These are phyloP conservation scores for Stagonosporopsis vannaccii DNA, from an alignment of 2,329 filamentous ascomycete species.

Conservation along the genomic window DNA sequence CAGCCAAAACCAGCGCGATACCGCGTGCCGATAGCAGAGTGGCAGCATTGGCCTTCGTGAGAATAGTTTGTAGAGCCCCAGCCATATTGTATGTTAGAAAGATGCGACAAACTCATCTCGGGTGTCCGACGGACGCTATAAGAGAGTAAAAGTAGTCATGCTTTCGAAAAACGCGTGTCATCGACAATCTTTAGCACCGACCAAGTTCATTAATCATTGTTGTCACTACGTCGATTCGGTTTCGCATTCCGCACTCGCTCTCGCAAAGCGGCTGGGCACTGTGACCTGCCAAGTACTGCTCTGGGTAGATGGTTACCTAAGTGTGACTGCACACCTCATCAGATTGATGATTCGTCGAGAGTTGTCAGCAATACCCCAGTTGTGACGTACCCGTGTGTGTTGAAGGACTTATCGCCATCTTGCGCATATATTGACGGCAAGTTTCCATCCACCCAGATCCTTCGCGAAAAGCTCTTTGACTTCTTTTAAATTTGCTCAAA, in stretches of 20 bases:
- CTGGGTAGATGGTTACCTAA: neutral
- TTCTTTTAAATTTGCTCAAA: too few species aligned
- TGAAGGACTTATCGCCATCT: too few species aligned
- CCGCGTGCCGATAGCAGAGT: neutral
- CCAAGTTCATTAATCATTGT: neutral
- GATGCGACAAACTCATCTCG: too few species aligned
- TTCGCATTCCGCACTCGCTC: slow-evolving; percentile 7
- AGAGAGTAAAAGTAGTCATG: neutral
- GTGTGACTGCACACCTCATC: neutral
- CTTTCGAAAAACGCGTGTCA: neutral
- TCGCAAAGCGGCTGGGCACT: neutral
- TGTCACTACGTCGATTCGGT: neutral
- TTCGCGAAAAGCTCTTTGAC: too few species aligned
- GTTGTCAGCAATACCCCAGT: neutral
- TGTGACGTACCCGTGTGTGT: too few species aligned
- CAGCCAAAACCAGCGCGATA: neutral
- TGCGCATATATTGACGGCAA: too few species aligned
- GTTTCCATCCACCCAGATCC: too few species aligned
- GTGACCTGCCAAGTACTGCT: neutral
- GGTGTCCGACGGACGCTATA: too few species aligned
- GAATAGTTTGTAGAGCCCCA: neutral
- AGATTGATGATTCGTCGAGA: neutral
- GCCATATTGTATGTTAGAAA: neutral
- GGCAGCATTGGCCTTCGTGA: neutral
- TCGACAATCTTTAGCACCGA: neutral